A percentile compares a stretch with the other conserved stretches of the same genome.
Conservation (phyloP, 129 eudicot genomes). For the Helianthus tuberosus region DNA sequence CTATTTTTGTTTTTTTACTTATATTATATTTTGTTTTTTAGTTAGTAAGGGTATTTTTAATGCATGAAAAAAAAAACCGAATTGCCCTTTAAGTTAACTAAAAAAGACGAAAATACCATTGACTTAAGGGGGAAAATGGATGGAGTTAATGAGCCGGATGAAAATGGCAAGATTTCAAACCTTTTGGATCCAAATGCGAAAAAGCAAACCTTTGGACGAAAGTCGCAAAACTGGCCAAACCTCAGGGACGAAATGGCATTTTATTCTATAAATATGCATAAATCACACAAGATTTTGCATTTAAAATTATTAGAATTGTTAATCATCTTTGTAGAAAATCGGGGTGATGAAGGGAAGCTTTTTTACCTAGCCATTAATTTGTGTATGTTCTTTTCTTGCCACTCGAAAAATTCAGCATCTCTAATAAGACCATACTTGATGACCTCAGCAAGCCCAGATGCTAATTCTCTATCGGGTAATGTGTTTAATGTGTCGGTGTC, state of each 20-base stretch:
- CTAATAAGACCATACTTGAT: conserved; percentile 91
- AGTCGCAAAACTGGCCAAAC: no score
- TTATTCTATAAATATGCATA: background rate
- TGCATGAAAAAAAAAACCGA: no score
- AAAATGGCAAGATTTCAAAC: no score
- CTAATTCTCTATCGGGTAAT: conserved; percentile 92
- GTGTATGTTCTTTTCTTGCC: conserved; percentile 96
- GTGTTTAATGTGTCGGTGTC: conserved; percentile 93
- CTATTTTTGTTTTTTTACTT: no score
- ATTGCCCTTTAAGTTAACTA: no score
- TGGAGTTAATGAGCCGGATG: no score
- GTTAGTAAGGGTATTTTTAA: no score
- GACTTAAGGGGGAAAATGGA: no score
- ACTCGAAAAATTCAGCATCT: conserved; percentile 89
- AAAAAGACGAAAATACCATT: no score
- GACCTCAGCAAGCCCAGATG: conserved; percentile 97
- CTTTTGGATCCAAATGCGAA: no score
- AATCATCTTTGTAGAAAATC: background rate
- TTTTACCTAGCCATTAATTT: conserved; percentile 77
- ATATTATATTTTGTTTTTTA: no score
- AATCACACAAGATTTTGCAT: background rate
- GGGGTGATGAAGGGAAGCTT: background rate
- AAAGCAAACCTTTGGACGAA: no score
- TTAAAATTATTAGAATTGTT: background rate
- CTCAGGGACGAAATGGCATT: background rate